A percentile compares a stretch with the other conserved stretches of the same genome.
phyloP scores from a whole-genome alignment of 352 stramenopile genomes.

The Albugo laibachii region DNA sequence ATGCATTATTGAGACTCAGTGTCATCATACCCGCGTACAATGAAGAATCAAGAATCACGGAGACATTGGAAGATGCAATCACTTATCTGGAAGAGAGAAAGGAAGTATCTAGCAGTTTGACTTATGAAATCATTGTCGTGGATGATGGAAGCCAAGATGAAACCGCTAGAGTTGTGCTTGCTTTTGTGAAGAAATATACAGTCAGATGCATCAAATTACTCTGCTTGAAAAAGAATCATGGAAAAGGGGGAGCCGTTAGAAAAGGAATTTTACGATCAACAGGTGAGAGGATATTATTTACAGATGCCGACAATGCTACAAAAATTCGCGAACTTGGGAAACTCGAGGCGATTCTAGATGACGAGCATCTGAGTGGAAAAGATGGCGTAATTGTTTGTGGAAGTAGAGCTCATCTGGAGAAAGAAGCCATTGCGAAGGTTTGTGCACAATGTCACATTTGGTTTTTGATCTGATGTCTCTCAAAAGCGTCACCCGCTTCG shows the following conservation, averaged over 20 bases:
- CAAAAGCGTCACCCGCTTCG: slow-evolving; percentile 50
- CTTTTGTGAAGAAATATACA: slow-evolving; percentile 24
- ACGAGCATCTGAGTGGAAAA: slow-evolving; percentile 1
- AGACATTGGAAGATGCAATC: slow-evolving; percentile 81
- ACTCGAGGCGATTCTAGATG: slow-evolving; percentile 28
- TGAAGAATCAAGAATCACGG: slow-evolving; percentile 81
- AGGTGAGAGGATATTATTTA: slow-evolving; percentile 74
- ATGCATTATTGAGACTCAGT: slow-evolving; percentile 40
- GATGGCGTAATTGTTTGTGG: slow-evolving; percentile 71
- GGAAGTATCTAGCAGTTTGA: slow-evolving; percentile 19
- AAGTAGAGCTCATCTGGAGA: slow-evolving; percentile 78
- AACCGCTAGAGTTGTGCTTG: slow-evolving; percentile 49
- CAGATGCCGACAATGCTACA: slow-evolving; percentile 85
- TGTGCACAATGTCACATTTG: background rate
- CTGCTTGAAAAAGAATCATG: slow-evolving; percentile 68
- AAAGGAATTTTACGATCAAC: slow-evolving; percentile 74
- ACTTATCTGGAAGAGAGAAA: slow-evolving; percentile 67
- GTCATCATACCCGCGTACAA: slow-evolving; percentile 92
- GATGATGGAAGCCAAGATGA: slow-evolving; percentile 81
- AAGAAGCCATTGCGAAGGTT: slow-evolving; percentile 60
- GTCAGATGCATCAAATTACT: slow-evolving; percentile 52
- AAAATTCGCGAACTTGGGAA: slow-evolving; percentile 80
- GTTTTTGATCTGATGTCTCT: background rate
- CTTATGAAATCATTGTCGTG: slow-evolving; percentile 84
- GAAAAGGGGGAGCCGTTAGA: slow-evolving; percentile 81